Evolutionary conservation across 2,329 filamentous ascomycete genomes (phyloP).

Genomic region (Neurospora sp.): DNA sequence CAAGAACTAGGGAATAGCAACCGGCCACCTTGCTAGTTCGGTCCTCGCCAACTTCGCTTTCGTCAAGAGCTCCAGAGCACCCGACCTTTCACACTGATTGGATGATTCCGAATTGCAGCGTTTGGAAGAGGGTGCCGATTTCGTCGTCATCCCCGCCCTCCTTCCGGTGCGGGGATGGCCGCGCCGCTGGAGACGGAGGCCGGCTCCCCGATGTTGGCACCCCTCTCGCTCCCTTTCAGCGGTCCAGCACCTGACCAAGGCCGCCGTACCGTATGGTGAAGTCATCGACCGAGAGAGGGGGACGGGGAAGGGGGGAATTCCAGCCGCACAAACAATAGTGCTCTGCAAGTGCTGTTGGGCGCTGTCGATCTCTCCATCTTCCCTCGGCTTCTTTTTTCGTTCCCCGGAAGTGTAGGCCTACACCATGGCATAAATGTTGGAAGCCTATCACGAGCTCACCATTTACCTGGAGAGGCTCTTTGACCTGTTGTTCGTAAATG

Average conservation of each 20-base stretch:
- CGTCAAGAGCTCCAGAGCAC: background rate
- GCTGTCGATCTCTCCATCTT: background rate
- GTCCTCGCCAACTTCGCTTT: background rate
- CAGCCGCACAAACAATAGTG: background rate
- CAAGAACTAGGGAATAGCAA: background rate
- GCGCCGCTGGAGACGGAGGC: background rate
- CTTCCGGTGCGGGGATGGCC: background rate
- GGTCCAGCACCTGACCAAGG: background rate
- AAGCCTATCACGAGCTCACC: background rate
- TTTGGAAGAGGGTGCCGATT: background rate
- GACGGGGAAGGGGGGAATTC: background rate
- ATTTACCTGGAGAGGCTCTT: background rate
- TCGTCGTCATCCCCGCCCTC: background rate
- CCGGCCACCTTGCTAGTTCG: background rate
- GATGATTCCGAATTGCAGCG: background rate
- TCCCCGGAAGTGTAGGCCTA: background rate
- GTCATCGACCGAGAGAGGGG: background rate
- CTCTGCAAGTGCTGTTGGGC: background rate
- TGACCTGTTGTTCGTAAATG: background rate
- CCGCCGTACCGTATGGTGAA: background rate
- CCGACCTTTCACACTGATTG: background rate
- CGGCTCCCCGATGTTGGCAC: background rate
- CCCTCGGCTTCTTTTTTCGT: background rate
- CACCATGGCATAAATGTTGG: background rate
- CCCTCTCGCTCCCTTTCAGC: background rate